Conservation (phyloP, 257 asterid species). For the Fraxinus anomala region DNA sequence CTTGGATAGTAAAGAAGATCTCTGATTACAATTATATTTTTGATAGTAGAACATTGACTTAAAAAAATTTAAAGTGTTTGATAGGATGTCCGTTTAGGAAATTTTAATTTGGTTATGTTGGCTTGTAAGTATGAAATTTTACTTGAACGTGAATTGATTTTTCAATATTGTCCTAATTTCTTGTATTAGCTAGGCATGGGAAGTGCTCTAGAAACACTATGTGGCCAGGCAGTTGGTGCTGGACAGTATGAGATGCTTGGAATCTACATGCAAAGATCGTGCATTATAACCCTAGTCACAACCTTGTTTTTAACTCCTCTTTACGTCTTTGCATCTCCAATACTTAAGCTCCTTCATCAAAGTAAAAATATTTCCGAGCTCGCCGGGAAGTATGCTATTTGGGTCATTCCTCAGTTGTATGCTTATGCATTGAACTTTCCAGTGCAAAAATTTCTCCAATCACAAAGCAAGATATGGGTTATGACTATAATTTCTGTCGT, state of each 20-base stretch:
- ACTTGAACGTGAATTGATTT: neutral
- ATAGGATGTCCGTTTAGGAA: neutral
- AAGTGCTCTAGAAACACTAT: slow-evolving; percentile 88
- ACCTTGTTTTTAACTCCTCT: slow-evolving; percentile 56
- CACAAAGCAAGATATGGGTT: slow-evolving; percentile 88
- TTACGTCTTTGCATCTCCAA: slow-evolving; percentile 57
- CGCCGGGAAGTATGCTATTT: slow-evolving; percentile 66
- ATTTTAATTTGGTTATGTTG: neutral
- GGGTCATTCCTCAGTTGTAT: slow-evolving; percentile 76
- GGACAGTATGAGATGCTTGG: slow-evolving; percentile 69
- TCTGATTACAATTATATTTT: neutral
- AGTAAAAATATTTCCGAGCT: slow-evolving; percentile 43
- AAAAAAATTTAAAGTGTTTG: neutral
- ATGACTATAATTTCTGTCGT: slow-evolving; percentile 59
- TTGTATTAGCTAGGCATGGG: slow-evolving; percentile 84
- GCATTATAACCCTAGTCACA: slow-evolving; percentile 55
- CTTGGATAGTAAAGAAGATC: neutral
- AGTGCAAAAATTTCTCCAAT: slow-evolving; percentile 72
- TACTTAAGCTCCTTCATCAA: slow-evolving; percentile 53
- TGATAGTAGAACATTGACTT: neutral
- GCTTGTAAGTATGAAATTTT: neutral
- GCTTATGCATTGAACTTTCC: slow-evolving; percentile 84
- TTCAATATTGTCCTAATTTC: slow-evolving; percentile 14
- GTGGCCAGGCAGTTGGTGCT: slow-evolving; percentile 91
- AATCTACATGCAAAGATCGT: slow-evolving; percentile 72